phyloP scores from a whole-genome alignment of 371 early-diverging fungal species.

The Mortierella sp. region DNA sequence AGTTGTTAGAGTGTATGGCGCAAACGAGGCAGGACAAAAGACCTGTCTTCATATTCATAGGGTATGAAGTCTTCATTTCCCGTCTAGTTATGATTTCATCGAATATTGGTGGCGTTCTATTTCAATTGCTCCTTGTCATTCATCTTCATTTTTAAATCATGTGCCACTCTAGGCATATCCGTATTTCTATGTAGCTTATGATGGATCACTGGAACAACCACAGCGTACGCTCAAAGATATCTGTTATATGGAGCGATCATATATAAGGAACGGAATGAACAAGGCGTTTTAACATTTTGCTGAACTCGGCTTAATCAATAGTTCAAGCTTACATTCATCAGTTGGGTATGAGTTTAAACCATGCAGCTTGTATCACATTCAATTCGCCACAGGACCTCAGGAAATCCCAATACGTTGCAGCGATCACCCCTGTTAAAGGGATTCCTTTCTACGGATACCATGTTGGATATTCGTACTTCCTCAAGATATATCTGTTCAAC shows the following conservation, averaged over 20 bases:
- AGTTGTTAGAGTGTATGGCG: constrained; percentile 86
- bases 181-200: constrained; percentile 81
- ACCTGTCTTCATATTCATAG: constrained; percentile 86
- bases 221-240: constrained; percentile 48
- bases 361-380: constrained; percentile 71
- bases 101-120: constrained; percentile 13
- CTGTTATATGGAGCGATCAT: too few species aligned
- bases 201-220: constrained; percentile 47
- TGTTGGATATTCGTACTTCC: constrained; percentile 71
- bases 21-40: constrained; percentile 79
- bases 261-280: background rate
- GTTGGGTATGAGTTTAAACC: constrained; percentile 79
- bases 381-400: constrained; percentile 46
- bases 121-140: background rate
- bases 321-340: constrained; percentile 61
- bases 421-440: constrained; percentile 80
- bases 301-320: background rate
- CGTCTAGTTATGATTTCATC: background rate
- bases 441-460: constrained; percentile 92
- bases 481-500: constrained; percentile 81
- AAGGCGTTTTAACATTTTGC: background rate
- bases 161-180: constrained; percentile 71
- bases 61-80: constrained; percentile 40
- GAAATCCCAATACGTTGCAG: constrained; percentile 71
- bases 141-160: background rate